Base-by-base conservation (phyloP, 257 asterid genomes). In the Salvia rosmarinus region DNA sequence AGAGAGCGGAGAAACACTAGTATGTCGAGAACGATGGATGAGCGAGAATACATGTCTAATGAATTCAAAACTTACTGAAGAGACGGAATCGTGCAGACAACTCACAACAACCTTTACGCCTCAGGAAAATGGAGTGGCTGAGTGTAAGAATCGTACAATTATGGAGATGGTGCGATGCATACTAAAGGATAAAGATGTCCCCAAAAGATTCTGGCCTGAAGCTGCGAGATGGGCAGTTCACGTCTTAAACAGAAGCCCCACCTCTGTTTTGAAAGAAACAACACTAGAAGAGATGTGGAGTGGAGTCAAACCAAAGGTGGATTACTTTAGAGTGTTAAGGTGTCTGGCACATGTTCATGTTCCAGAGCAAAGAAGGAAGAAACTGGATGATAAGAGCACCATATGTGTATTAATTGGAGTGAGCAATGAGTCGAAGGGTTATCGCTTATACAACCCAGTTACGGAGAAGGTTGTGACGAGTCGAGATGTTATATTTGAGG, bases 281-380 rank as follows among this genome's bases (percentile, higher is more conserved):
- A 55, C 16, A 34, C 74, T n/a, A 3, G 44, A 67, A 66, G 69
- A 75, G 4, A 67, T 51, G 0, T 75, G 70, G 79, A 39, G 60
- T 9, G 63, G 55, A 1, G 1, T 8, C 1, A 67, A 75, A 6
- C 68, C 60, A 6, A 4, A 9, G 0, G 69, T 75, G 10, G 49
- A 55, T 7, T 6, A 75, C 9, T 60, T 76, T 1, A 14, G 67
- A 1, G 65, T 63, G 4, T 66, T 67, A 30, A 70, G 75, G 4
- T 40, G 58, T 5, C 2, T 42, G 0, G 20, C 44, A 0, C 34
- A 70, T 70, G 66, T 40, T 30, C 71, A 39, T 40, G 12, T 68
- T 0, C 34, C 44, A 10, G 51, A 44, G 0, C 20, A 49, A n/a
- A 23, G 25, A 9, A 56, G n/a, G 12, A 25, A n/a, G 55, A 14